Evolutionary conservation across 2,329 filamentous ascomycete genomes (phyloP).

Genomic region (Beauveria asiatica): DNA sequence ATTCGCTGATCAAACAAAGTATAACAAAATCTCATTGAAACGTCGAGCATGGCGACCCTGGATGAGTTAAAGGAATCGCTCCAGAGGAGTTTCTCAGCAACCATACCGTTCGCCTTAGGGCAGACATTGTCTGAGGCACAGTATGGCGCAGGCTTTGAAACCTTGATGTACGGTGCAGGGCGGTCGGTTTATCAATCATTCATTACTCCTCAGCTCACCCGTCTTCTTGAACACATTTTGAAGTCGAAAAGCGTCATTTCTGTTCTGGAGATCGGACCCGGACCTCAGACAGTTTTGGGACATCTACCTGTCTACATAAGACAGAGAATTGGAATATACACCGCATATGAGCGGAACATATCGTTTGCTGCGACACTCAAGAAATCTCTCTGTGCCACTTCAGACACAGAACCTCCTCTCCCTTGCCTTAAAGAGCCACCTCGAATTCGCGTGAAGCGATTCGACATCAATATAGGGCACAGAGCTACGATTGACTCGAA

Average conservation of each 20-base stretch:
- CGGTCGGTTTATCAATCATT: neutral
- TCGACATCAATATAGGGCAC: neutral
- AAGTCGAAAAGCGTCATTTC: neutral
- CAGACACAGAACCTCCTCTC: neutral
- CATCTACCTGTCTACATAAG: neutral
- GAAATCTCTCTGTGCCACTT: neutral
- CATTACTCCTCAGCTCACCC: neutral
- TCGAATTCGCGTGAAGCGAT: neutral
- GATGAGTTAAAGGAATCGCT: neutral
- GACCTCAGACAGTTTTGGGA: neutral
- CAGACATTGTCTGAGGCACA: neutral
- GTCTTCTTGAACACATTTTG: neutral
- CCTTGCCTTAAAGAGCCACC: neutral
- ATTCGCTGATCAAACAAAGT: too few species aligned
- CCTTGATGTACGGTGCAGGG: neutral
- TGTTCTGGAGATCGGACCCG: neutral
- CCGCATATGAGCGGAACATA: neutral
- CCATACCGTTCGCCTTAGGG: too few species aligned
- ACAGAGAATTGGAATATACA: neutral
- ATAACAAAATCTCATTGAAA: neutral
- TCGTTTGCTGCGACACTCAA: neutral
- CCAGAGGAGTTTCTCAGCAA: neutral
- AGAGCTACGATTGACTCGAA: neutral
- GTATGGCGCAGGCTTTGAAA: neutral
- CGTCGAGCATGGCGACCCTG: neutral